These are phyloP conservation scores for Kuraishia cidri DNA, from an alignment of 805 yeast genomes.

Conservation along the genomic window DNA sequence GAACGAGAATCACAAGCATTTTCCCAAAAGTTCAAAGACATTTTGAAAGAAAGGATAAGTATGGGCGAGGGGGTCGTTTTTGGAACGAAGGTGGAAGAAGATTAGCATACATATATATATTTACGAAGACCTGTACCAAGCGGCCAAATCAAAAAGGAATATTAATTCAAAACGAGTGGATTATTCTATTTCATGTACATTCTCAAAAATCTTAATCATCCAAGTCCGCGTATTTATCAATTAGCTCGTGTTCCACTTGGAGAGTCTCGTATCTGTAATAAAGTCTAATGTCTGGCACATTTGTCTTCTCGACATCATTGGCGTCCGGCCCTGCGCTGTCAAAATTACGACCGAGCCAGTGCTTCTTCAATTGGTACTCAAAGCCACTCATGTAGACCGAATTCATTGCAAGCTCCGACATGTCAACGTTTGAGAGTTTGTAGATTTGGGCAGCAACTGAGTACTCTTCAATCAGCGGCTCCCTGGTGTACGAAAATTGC, in stretches of 20 bases:
- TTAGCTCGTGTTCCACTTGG: conserved; percentile 59
- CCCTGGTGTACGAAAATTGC: conserved; percentile 94
- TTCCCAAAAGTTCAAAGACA: conserved; percentile 12
- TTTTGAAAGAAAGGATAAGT: conserved; percentile 13
- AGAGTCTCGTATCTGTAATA: conserved; percentile 80
- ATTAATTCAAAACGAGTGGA: too few relatives aligned
- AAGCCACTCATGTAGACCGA: conserved; percentile 93
- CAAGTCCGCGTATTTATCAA: conserved; percentile 36
- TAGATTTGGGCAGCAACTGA: conserved; percentile 98
- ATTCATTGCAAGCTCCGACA: conserved; percentile 93
- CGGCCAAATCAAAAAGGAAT: too few relatives aligned
- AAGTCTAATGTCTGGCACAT: conserved; percentile 85
- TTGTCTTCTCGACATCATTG: conserved; percentile 87
- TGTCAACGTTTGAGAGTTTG: conserved; percentile 88
- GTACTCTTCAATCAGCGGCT: conserved; percentile 94
- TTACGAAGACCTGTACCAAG: background rate
- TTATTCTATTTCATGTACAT: too few relatives aligned
- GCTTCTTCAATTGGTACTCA: conserved; percentile 77
- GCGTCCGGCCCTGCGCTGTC: conserved; percentile 59
- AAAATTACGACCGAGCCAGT: conserved; percentile 80
- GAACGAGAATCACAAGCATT: conserved; percentile 18
- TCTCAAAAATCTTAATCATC: too few relatives aligned
- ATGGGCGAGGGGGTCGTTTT: conserved; percentile 16
- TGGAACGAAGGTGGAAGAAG: conserved; percentile 8
- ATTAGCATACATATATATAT: background rate